Percentiles rank a stretch among this genome's conserved stretches.
Conservation (phyloP, 495 filamentous ascomycete species). For the Podospora appendiculata region DNA sequence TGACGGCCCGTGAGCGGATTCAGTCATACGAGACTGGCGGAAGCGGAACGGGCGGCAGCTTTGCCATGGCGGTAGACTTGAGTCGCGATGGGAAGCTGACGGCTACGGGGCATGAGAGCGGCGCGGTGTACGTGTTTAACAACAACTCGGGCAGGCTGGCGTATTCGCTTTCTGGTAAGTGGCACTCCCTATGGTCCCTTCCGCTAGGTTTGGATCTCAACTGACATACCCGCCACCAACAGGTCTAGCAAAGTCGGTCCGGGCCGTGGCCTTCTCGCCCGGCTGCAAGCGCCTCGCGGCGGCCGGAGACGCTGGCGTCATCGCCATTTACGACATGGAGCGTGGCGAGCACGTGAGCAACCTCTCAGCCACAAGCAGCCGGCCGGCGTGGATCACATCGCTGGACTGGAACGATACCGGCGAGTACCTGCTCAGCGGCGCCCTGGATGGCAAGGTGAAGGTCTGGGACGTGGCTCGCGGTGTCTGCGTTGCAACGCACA, state of each 20-base stretch:
- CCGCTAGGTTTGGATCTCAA: neutral
- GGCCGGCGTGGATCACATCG: conserved; percentile 78
- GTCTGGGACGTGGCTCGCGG: conserved; percentile 84
- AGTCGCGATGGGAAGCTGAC: conserved; percentile 71
- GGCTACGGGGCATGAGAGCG: conserved; percentile 88
- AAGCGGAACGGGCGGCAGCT: conserved; percentile 45
- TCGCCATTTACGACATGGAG: conserved; percentile 82
- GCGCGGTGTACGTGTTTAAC: conserved; percentile 89
- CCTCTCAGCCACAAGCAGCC: conserved; percentile 48
- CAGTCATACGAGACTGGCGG: conserved; percentile 78
- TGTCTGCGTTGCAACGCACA: conserved; percentile 86
- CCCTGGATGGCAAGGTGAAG: conserved; percentile 87
- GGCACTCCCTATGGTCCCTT: neutral
- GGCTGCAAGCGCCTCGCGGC: conserved; percentile 77
- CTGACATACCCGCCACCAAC: neutral
- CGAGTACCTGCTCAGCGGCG: conserved; percentile 81
- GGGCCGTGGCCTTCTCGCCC: conserved; percentile 80
- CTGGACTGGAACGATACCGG: conserved; percentile 92
- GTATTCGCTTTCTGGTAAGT: conserved; percentile 75
- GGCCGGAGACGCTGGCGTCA: conserved; percentile 82
- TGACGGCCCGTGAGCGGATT: conserved; percentile 40
- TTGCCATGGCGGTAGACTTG: conserved; percentile 82
- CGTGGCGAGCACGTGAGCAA: conserved; percentile 91
- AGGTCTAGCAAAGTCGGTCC: conserved; percentile 82
- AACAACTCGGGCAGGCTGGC: conserved; percentile 79